A percentile compares a stretch with the other conserved stretches of the same genome.
These are phyloP conservation scores for Fusarium globosum DNA, from an alignment of 2,329 filamentous ascomycete species.

Conservation along the genomic window DNA sequence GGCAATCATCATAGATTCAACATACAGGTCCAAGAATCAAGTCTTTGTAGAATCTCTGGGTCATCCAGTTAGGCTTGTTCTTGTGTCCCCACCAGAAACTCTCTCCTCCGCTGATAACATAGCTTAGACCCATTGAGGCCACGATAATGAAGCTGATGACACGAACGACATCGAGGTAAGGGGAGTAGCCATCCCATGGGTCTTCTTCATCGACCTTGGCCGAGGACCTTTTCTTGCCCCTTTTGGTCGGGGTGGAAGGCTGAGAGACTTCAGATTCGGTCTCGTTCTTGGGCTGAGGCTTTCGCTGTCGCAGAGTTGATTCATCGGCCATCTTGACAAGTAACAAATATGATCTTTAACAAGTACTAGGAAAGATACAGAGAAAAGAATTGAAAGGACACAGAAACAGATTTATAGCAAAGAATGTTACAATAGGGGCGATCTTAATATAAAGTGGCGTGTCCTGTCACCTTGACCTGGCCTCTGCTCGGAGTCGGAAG, in stretches of 20 bases:
- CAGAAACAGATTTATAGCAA: slow-evolving; percentile 16
- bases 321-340: slow-evolving; percentile 52
- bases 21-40: slow-evolving; percentile 41
- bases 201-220: slow-evolving; percentile 56
- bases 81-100: slow-evolving; percentile 74
- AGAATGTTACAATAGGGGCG: slow-evolving; percentile 16
- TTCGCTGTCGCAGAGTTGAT: slow-evolving; percentile 58
- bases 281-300: slow-evolving; percentile 46
- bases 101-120: slow-evolving; percentile 78
- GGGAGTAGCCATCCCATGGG: slow-evolving; percentile 60
- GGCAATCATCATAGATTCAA: slow-evolving; percentile 8
- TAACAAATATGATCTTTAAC: neutral
- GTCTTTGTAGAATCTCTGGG: slow-evolving; percentile 66
- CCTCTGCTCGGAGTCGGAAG: slow-evolving; percentile 31
- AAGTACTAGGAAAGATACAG: neutral
- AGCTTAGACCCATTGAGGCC: slow-evolving; percentile 77
- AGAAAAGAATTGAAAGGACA: neutral
- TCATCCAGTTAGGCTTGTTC: slow-evolving; percentile 71
- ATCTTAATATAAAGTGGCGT: slow-evolving; percentile 36
- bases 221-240: slow-evolving; percentile 35
- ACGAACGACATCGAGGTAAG: slow-evolving; percentile 74
- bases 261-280: slow-evolving; percentile 31
- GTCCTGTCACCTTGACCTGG: slow-evolving; percentile 21
- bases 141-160: slow-evolving; percentile 74
- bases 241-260: slow-evolving; percentile 43